Evolutionary conservation across 805 yeast genomes (phyloP), one percentile per base, ranked within the genome.

Genomic region (Metschnikowia similis): DNA sequence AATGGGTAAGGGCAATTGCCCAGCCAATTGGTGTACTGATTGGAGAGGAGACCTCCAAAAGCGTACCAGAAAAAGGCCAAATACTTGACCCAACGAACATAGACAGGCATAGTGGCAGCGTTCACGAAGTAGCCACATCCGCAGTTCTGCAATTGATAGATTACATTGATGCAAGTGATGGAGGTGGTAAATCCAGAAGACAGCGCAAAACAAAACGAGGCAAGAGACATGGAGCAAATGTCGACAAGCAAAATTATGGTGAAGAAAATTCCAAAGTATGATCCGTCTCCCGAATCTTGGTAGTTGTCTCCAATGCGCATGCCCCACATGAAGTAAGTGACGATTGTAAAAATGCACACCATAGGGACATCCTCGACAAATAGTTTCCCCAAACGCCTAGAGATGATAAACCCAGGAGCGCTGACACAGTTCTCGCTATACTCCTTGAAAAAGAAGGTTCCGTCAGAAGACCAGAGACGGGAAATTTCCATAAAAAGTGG

Each of bases 51-150:
- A 1, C 83, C 83, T 2, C 94, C 94, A 65, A 85, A 86, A 0
- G 83, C 84, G 61, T 85, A 89, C 88, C 91, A 89, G 47, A 85
- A 74, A 61, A 80, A 86, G 0, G 92, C 84, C 49, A 84, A 70
- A 65, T 86, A 89, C 61, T 85, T 87, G 5, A 84, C 77, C 96
- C 96, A 89, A 34, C 89, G 74, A 8, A 89, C 95, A 59, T 89
- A 89, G 1, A 87, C 95, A 0, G 96, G 96, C 82, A 88, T 76
- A 1, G 80, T 75, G 7, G 74, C 71, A 0, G 90, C 80, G 63
- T 88, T 87, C 21, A 84, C 86, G 60, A 85, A 88, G 66, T 81
- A 87, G 1, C 96, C 96, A 64, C 89, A 84, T 0, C 89, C 88
- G 75, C 86, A 79, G 47, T 87, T 80, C 16, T 87, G 89, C 28